Base-by-base conservation (phyloP, 768 basidiomycete species). In the Psilocybe subaeruginosa region DNA sequence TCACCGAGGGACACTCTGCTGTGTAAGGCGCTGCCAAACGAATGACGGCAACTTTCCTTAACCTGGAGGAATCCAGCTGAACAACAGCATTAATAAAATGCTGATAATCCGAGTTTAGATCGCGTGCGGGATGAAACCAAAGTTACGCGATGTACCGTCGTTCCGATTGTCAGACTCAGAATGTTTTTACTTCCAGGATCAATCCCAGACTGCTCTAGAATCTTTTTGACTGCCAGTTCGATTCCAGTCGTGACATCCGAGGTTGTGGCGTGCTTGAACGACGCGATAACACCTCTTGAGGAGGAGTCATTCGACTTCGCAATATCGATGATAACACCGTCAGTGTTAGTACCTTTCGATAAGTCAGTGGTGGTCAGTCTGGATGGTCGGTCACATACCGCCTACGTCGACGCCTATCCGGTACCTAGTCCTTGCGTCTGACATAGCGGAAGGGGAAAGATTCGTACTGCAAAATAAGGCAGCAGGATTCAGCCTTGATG, bases 31-130 rank as follows among this genome's bases (percentile, higher is more conserved):
- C 84, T 49, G 85, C 86, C 6, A 90, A 77, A 58, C 88, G 82
- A 51, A 90, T 78, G 39, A 89, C 86, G 0, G 86, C 88, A 0
- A 90, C 87, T 49, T 81, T 81, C 48, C 80, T 78, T 12, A 89
- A 72, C n/a, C 82, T 77, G 2, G 78, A 62, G 4, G 80, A 72
- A 68, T 88, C 82, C 27, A 80, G 70, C 72, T 88, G 85, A 16
- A 89, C 77, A 2, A 90, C 80, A 1, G 86, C 85, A 63, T 89
- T 86, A 27, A 86, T 76, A 59, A 85, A 85, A 67, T 83, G 81
- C 76, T 80, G 30, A 72, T 75, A n/a, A 37, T 8, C 4, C 11
- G 30, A 17, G 23, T 54, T 29, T 2, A 37, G 45, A 43, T 14
- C 8, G 2, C 11, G 39, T 37, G 3, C 30, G n/a, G 12, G 35